Evolutionary conservation across 2,329 filamentous ascomycete genomes (phyloP).

Genomic region (Diaporthe sp.): DNA sequence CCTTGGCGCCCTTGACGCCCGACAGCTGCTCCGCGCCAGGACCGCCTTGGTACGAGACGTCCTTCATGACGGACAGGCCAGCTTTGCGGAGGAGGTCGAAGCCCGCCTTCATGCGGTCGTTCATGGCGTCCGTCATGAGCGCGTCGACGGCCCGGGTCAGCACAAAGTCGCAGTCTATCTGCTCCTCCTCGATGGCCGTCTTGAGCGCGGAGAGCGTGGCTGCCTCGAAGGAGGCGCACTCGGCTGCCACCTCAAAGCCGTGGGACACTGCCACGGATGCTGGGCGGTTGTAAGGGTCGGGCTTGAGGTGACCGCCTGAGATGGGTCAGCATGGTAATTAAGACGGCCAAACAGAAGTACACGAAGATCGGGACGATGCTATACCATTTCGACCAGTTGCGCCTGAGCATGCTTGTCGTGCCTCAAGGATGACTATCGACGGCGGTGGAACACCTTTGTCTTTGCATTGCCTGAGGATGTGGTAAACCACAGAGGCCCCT

Average conservation of each 20-base stretch:
- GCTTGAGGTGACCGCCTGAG: slow-evolving; percentile 51
- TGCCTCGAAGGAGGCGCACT: slow-evolving; percentile 50
- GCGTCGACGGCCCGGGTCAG: slow-evolving; percentile 57
- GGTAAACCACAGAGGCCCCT: slow-evolving; percentile 59
- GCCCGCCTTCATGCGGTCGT: slow-evolving; percentile 45
- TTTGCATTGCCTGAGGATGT: slow-evolving; percentile 50
- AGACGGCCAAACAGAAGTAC: too few species aligned
- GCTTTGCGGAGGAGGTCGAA: slow-evolving; percentile 51
- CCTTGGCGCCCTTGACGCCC: slow-evolving; percentile 54
- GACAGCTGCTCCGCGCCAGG: slow-evolving; percentile 51
- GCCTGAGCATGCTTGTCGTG: slow-evolving; percentile 53
- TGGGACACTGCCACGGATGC: slow-evolving; percentile 44
- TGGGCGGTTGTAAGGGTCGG: slow-evolving; percentile 50
- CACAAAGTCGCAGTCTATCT: slow-evolving; percentile 60
- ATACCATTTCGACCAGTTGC: slow-evolving; percentile 55
- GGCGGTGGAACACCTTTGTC: slow-evolving; percentile 35
- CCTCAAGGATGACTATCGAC: slow-evolving; percentile 52
- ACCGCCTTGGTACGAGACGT: slow-evolving; percentile 48
- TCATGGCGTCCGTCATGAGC: slow-evolving; percentile 48
- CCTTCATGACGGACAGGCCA: slow-evolving; percentile 46
- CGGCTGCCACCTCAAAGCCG: slow-evolving; percentile 49
- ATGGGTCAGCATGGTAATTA: too few species aligned
- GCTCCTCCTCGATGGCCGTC: slow-evolving; percentile 53
- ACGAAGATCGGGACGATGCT: slow-evolving; percentile 38
- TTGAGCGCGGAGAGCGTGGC: slow-evolving; percentile 51